Base-by-base conservation (phyloP, 2,329 filamentous ascomycete species). In the Neofusicoccum parvum region DNA sequence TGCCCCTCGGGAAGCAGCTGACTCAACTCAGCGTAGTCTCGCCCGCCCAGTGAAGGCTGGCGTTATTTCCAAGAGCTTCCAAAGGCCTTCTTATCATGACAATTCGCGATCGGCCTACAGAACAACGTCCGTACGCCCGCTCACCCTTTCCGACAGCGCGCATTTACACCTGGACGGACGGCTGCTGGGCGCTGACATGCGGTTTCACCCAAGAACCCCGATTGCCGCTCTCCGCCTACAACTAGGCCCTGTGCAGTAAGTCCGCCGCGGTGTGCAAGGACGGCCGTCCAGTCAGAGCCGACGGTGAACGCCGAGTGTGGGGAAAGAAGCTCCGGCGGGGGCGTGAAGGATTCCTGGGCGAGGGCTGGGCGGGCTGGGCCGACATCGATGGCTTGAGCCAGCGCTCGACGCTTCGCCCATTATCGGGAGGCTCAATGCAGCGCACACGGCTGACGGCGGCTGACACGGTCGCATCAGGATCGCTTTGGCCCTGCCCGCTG, bases 261-360 rank as follows among this genome's bases (percentile, higher is more conserved):
- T 39, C 23, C 34, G 50, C 51, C 37, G 37, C 37, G 6, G 37
- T 39, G 14, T 4, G 3, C 51, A n/a, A 20, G 5, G 9, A 5
- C 17, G 7, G 39, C 23, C 20, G 39, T n/a, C 54, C 54, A 59
- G 39, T 59, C 54, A 59, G 39, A 59, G 12, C 15, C 37, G 9
- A n/a, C 36, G 53, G n/a, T 14, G 20, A 15, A 45, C 6, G 6
- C 20, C 36, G 6, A 43, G 17, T 43, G 53, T 45, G 53, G 53
- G 53, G 53, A 59, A 46, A 32, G 27, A 59, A 59, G 54, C 54
- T 46, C 54, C 17, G 50, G 34, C n/a, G 34, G 50, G 17, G 34
- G 4, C 9, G 37, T 3, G 37, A 39, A 45, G 15, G 54, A 46
- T 45, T 45, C 39, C 53, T 56, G 36, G 54, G 54, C 23, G 14